Percentiles rank a stretch among this genome's conserved stretches.
phyloP scores from a whole-genome alignment of 1,284 basidiomycete species.

The Farysia itapuensis region DNA sequence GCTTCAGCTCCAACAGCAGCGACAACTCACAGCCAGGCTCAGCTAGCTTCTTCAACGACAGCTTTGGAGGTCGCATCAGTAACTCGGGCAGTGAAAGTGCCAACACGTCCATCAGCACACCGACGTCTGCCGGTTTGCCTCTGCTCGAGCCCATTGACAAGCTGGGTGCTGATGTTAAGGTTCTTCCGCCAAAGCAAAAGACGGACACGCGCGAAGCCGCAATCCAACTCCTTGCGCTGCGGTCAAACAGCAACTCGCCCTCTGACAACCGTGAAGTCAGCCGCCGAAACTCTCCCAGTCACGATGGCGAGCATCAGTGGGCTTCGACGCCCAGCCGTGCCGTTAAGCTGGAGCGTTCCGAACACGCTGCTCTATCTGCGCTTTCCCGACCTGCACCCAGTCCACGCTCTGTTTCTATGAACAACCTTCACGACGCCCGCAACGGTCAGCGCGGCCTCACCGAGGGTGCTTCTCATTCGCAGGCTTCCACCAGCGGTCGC shows the following conservation, averaged over 20 bases:
- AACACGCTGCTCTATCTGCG: conserved; percentile 29
- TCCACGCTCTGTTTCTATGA: neutral
- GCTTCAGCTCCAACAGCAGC: conserved; percentile 31
- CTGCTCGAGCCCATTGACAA: conserved; percentile 7
- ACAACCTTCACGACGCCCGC: neutral
- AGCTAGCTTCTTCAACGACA: conserved; percentile 35
- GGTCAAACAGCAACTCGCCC: conserved; percentile 32
- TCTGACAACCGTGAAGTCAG: conserved; percentile 26
- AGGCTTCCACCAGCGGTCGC: neutral
- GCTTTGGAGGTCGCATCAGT: conserved; percentile 26
- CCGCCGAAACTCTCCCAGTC: conserved; percentile 1
- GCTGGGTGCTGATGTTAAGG: neutral
- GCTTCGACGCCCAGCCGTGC: conserved; percentile 21
- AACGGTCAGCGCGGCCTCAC: neutral
- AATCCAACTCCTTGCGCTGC: conserved; percentile 32
- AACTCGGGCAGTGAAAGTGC: conserved; percentile 27
- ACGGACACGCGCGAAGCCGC: conserved; percentile 32
- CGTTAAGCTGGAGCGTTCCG: conserved; percentile 4
- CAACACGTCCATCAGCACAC: conserved; percentile 32
- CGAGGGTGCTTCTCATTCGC: neutral
- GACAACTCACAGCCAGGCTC: conserved; percentile 32
- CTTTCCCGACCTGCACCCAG: conserved; percentile 22
- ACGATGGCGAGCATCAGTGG: conserved; percentile 23
- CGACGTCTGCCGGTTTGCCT: conserved; percentile 18
- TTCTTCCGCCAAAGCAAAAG: conserved; percentile 14